Percentiles rank a stretch among this genome's conserved stretches.
Evolutionary conservation across 2,329 filamentous ascomycete species (phyloP).

Genomic region (Claviceps sorghi): DNA sequence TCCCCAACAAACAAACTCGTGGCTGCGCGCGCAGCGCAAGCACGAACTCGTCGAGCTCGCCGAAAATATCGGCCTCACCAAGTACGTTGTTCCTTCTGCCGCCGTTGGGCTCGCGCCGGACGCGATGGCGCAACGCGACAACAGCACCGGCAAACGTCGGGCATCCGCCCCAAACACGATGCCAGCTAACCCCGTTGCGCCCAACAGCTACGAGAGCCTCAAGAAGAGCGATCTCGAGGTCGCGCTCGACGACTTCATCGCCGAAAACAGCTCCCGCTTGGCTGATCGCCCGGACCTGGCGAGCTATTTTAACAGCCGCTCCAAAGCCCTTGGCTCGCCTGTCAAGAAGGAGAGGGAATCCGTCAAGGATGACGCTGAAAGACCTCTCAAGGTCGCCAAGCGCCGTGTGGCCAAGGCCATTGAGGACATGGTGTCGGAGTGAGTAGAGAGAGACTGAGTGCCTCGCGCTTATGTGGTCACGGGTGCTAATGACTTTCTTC

Average conservation of each 20-base stretch:
- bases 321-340: constrained; percentile 43
- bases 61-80: constrained; percentile 51
- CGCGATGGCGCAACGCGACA: background rate
- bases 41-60: constrained; percentile 62
- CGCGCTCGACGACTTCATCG: constrained; percentile 58
- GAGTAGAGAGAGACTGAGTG: constrained; percentile 21
- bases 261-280: constrained; percentile 52
- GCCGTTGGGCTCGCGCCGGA: background rate
- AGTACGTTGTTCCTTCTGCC: constrained; percentile 42
- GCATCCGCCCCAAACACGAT: too few relatives aligned
- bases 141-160: too few relatives aligned
- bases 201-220: constrained; percentile 47
- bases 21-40: constrained; percentile 73
- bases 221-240: constrained; percentile 70
- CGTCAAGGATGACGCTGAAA: constrained; percentile 22
- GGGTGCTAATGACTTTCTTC: background rate
- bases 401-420: constrained; percentile 30
- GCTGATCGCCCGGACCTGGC: constrained; percentile 47
- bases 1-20: constrained; percentile 38
- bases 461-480: background rate
- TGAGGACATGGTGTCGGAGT: constrained; percentile 33
- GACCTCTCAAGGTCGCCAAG: constrained; percentile 29
- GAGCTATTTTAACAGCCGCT: constrained; percentile 62
- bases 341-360: constrained; percentile 40
- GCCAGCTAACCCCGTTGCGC: too few relatives aligned